Percentiles rank a stretch among this genome's conserved stretches.
These are phyloP conservation scores for Phytophthora parvispora DNA, from an alignment of 352 stramenopile genomes.

Conservation along the genomic window DNA sequence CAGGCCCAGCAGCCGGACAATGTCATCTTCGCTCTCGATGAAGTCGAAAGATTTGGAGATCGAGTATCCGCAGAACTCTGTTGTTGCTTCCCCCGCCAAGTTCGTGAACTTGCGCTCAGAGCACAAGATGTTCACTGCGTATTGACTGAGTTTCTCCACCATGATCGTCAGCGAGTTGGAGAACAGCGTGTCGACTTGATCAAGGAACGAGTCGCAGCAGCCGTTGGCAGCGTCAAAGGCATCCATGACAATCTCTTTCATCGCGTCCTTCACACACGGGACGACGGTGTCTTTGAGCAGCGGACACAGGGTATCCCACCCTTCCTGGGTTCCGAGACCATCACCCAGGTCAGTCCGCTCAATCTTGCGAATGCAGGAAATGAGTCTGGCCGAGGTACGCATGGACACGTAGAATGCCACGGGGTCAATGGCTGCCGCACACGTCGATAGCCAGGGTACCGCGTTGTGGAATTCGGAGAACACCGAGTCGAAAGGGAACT, in stretches of 20 bases:
- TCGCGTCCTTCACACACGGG: conserved; percentile 31
- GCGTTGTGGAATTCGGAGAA: conserved; percentile 21
- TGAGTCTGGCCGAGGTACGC: conserved; percentile 23
- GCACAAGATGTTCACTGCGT: conserved; percentile 39
- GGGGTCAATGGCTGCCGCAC: conserved; percentile 39
- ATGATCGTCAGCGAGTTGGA: conserved; percentile 35
- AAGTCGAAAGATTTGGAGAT: conserved; percentile 33
- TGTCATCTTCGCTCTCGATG: conserved; percentile 1
- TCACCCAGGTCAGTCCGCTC: neutral
- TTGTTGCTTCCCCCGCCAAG: conserved; percentile 13
- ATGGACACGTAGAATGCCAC: conserved; percentile 13
- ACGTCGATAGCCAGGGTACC: conserved; percentile 51
- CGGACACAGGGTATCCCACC: conserved; percentile 27
- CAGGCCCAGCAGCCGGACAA: conserved; percentile 4
- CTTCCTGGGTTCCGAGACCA: neutral
- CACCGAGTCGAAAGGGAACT: neutral
- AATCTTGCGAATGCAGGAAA: conserved; percentile 28
- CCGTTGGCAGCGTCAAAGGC: conserved; percentile 18
- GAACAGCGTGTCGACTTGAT: conserved; percentile 38
- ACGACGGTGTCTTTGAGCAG: conserved; percentile 37
- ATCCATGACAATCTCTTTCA: conserved; percentile 32
- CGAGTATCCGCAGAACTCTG: conserved; percentile 44
- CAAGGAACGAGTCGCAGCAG: conserved; percentile 52
- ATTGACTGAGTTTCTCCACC: conserved; percentile 31
- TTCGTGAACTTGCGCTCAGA: conserved; percentile 44